Conservation (phyloP, 2,329 filamentous ascomycete species). For the Venturiaceae sp. region DNA sequence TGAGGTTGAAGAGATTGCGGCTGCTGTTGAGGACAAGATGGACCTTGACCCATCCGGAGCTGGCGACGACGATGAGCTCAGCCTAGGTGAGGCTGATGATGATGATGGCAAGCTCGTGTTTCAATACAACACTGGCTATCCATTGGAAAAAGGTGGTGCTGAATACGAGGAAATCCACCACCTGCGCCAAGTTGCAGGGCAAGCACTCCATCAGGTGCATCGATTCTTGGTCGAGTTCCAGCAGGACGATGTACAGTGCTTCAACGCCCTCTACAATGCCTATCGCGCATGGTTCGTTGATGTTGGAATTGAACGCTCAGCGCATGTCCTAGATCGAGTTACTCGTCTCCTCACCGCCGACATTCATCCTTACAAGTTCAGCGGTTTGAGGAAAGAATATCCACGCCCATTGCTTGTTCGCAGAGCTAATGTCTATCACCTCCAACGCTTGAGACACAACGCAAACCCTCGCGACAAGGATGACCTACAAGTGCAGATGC, state of each 20-base stretch:
- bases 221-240: constrained; percentile 72
- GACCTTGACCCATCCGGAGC: constrained; percentile 10
- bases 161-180: constrained; percentile 70
- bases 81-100: constrained; percentile 58
- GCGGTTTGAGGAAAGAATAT: constrained; percentile 83
- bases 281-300: constrained; percentile 97
- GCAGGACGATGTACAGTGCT: constrained; percentile 92
- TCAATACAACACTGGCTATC: constrained; percentile 79
- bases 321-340: constrained; percentile 83
- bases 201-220: constrained; percentile 75
- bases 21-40: constrained; percentile 23
- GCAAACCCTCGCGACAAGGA: constrained; percentile 79
- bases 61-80: constrained; percentile 36
- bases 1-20: constrained; percentile 45
- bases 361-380: constrained; percentile 87
- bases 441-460: constrained; percentile 91
- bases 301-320: constrained; percentile 90
- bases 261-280: constrained; percentile 83
- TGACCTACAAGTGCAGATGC: constrained; percentile 73
- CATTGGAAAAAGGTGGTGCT: constrained; percentile 53
- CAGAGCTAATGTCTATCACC: constrained; percentile 86
- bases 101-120: constrained; percentile 80
- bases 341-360: constrained; percentile 77
- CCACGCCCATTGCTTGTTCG: constrained; percentile 86
- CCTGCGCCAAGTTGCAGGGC: constrained; percentile 70